Base-by-base conservation (phyloP, 1,284 basidiomycete genomes). In the Clitocybe nebularis region DNA sequence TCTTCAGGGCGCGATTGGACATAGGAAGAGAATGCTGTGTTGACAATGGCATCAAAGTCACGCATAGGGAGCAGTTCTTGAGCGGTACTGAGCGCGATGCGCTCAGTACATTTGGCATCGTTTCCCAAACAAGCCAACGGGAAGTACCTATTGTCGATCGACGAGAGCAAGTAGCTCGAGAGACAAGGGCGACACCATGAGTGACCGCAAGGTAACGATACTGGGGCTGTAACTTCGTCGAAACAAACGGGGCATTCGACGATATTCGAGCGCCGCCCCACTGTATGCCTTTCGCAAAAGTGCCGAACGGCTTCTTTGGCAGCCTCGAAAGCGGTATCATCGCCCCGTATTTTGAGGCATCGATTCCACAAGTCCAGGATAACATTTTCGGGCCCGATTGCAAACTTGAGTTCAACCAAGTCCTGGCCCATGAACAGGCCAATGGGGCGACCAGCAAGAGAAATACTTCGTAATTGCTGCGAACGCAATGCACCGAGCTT, bases 41-140 rank as follows among this genome's bases (percentile, higher is more conserved):
- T 66, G 9, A 75, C 58, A 28, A 87, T 50, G 0, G 68, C 61
- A 13, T 77, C 67, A 51, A 84, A 79, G 20, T 82, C 72, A 3
- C 59, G 56, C 0, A 72, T 56, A 0, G 71, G 53, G 6, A 89
- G 66, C 0, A 83, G 47, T 22, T 66, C 60, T 14, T 71, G 71
- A 3, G 78, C 77, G 11, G 69, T 54, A 6, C 54, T 47, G 10
- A 85, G 63, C 0, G 83, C 68, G 11, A 89, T 74, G 11, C 52
- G 62, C 30, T 72, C 60, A 0, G 64, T 54, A 50, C 85, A 89
- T 33, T 63, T 67, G 0, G 72, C 79, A 4, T 76, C 72, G 46
- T 74, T 61, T 6, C 81, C 85, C 1, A 88, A 68, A 49, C 85
- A 89, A 6, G 58, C 70, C 10, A 89, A 54, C 0, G 86, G 85